These are phyloP conservation scores for Teratosphaeria destructans DNA, from an alignment of 2,329 filamentous ascomycete genomes.

Conservation along the genomic window DNA sequence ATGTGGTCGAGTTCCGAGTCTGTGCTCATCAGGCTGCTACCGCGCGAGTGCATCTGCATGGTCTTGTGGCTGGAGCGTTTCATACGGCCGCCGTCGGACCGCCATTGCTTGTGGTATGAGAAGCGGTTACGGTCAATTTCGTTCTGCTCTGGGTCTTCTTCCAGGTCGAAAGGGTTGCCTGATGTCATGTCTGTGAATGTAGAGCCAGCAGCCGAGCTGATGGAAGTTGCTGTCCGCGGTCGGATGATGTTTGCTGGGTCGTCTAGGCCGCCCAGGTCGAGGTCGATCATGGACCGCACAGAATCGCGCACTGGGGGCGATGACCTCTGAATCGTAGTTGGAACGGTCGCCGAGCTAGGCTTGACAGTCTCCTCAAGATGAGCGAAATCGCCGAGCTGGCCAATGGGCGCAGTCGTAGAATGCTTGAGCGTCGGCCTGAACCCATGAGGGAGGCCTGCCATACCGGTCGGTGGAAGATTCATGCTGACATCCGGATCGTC, in stretches of 20 bases:
- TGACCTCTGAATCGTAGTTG: slow-evolving; percentile 8
- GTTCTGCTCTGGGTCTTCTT: slow-evolving; percentile 27
- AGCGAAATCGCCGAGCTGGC: slow-evolving; percentile 29
- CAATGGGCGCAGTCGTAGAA: slow-evolving; percentile 31
- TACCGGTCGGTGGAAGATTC: slow-evolving; percentile 21
- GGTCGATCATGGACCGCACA: slow-evolving; percentile 36
- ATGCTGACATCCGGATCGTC: slow-evolving; percentile 19
- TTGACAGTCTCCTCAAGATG: slow-evolving; percentile 11
- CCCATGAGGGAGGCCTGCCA: slow-evolving; percentile 18
- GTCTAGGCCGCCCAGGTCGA: slow-evolving; percentile 25
- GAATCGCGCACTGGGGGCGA: slow-evolving; percentile 26
- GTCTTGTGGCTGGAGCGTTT: slow-evolving; percentile 19
- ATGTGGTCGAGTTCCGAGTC: slow-evolving; percentile 18
- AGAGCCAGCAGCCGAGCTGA: slow-evolving; percentile 24
- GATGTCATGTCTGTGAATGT: slow-evolving; percentile 30
- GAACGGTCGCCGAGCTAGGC: background rate
- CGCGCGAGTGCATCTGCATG: slow-evolving; percentile 23
- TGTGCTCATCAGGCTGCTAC: slow-evolving; percentile 22
- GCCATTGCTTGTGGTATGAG: slow-evolving; percentile 27
- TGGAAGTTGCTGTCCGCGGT: slow-evolving; percentile 29
- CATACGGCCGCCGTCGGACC: slow-evolving; percentile 22
- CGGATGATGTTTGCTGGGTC: slow-evolving; percentile 30
- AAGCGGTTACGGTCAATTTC: slow-evolving; percentile 22
- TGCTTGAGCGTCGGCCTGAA: slow-evolving; percentile 33
- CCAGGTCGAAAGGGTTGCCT: slow-evolving; percentile 41